These are phyloP conservation scores for Nannochloris sp. DNA, from an alignment of 139 green algal genomes.

Conservation along the genomic window DNA sequence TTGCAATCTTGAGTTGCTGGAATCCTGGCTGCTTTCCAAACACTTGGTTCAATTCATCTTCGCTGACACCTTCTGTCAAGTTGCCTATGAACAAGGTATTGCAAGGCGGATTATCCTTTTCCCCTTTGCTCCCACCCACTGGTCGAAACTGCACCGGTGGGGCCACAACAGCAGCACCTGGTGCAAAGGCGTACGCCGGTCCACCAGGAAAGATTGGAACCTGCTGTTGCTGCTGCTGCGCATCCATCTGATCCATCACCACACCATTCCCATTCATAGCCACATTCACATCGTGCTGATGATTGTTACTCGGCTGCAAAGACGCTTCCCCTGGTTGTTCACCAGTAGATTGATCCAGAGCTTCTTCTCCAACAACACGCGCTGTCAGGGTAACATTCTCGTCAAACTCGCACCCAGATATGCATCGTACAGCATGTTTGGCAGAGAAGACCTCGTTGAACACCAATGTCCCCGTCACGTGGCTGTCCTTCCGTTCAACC, in stretches of 20 bases:
- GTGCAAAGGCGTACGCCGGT: not conserved
- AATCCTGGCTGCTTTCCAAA: slow-evolving; percentile 62
- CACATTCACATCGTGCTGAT: too few species aligned
- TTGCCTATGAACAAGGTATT: slow-evolving; percentile 94
- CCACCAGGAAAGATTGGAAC: not conserved
- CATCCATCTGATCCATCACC: too few species aligned
- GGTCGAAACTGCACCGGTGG: slow-evolving; percentile 21
- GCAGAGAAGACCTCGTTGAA: not conserved
- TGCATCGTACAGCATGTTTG: not conserved
- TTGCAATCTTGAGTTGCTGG: slow-evolving; percentile 73
- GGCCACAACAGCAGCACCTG: not conserved
- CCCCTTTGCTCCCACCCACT: slow-evolving; percentile 54
- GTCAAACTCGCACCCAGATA: slow-evolving; percentile 3
- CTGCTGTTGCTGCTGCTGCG: too few species aligned
- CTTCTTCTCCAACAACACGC: not conserved
- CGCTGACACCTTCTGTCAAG: slow-evolving; percentile 44
- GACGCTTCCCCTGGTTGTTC: not conserved
- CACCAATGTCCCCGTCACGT: not conserved
- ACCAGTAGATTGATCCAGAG: not conserved
- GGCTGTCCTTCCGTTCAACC: not conserved
- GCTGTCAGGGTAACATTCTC: not conserved
- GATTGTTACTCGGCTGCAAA: not conserved
- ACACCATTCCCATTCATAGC: too few species aligned
- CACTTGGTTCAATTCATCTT: slow-evolving; percentile 57
- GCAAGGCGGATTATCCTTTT: slow-evolving; percentile 84